A percentile compares a stretch with the other conserved stretches of the same genome.
These are phyloP conservation scores for Chlorella sp. DNA, from an alignment of 139 green algal genomes.

Conservation along the genomic window DNA sequence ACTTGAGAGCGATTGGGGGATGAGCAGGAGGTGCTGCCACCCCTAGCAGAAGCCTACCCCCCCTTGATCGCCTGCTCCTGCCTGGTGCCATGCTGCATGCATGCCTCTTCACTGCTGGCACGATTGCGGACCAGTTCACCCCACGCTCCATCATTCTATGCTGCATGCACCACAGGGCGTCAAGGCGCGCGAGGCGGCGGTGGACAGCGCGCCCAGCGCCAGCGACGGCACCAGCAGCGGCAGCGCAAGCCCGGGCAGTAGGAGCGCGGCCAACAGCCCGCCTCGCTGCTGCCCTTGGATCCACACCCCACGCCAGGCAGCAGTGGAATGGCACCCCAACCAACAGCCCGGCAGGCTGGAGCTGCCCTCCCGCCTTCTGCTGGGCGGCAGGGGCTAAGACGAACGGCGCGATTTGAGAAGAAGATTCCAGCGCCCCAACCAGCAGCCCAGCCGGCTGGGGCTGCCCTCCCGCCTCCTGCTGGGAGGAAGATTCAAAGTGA, in stretches of 20 bases:
- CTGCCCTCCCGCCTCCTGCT: background rate
- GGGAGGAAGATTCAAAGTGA: background rate
- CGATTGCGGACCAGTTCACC: no score
- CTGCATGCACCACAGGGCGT: background rate
- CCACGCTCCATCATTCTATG: no score
- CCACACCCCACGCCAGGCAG: background rate
- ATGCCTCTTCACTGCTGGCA: no score
- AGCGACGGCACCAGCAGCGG: background rate
- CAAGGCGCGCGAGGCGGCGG: background rate
- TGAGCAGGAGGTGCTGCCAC: no score
- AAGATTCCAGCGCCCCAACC: no score
- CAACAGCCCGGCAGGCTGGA: conserved; percentile 17
- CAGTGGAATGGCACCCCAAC: conserved; percentile 34
- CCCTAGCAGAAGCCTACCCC: no score
- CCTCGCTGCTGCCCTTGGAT: background rate
- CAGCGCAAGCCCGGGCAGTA: background rate
- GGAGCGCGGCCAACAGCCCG: background rate
- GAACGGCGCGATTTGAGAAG: no score
- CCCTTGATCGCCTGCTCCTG: no score
- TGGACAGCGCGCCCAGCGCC: background rate
- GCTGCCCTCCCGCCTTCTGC: conserved; percentile 31
- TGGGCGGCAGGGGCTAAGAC: background rate
- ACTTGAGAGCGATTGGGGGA: no score
- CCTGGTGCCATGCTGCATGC: no score
- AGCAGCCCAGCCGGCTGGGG: no score